Percentiles rank a stretch among this genome's conserved stretches.
Evolutionary conservation across 768 basidiomycete genomes (phyloP).

Genomic region (Hydnomerulius pinastri): DNA sequence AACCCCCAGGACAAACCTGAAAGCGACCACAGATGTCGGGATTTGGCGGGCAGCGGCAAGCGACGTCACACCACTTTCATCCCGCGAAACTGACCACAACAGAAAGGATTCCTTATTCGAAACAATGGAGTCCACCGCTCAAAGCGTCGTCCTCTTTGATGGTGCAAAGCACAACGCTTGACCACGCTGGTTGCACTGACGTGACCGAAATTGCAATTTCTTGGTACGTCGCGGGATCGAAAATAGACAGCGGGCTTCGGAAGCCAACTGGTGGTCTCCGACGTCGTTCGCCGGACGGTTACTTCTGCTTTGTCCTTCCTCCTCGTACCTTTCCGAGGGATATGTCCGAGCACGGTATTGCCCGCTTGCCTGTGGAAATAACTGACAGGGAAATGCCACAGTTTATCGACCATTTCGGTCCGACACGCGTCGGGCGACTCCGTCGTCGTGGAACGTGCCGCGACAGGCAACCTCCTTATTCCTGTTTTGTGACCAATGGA

Average conservation of each 20-base stretch:
- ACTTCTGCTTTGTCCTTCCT: slow-evolving; percentile 18
- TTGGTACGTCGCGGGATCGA: not conserved
- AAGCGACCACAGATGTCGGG: not conserved
- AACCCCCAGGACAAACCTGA: no score
- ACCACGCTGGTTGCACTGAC: not conserved
- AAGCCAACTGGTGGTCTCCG: no score
- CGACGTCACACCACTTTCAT: slow-evolving; percentile 5
- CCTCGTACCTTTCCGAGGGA: slow-evolving; percentile 9
- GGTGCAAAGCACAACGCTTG: not conserved
- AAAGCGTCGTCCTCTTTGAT: not conserved
- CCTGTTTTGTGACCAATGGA: slow-evolving; percentile 7
- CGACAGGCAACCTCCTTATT: slow-evolving; percentile 4
- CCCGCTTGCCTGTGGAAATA: not conserved
- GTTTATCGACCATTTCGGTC: not conserved
- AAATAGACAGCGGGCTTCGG: not conserved
- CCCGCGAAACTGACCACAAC: not conserved
- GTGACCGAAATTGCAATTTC: not conserved
- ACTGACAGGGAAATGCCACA: not conserved
- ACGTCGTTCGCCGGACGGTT: not conserved
- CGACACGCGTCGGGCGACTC: not conserved
- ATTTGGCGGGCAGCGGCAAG: slow-evolving; percentile 1
- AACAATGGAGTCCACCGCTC: not conserved
- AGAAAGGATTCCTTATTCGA: not conserved
- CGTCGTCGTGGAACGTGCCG: slow-evolving; percentile 7
- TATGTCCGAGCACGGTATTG: not conserved